Conservation (phyloP, 176 grass and related monocot genomes). For the Aegilops sharonensis region DNA sequence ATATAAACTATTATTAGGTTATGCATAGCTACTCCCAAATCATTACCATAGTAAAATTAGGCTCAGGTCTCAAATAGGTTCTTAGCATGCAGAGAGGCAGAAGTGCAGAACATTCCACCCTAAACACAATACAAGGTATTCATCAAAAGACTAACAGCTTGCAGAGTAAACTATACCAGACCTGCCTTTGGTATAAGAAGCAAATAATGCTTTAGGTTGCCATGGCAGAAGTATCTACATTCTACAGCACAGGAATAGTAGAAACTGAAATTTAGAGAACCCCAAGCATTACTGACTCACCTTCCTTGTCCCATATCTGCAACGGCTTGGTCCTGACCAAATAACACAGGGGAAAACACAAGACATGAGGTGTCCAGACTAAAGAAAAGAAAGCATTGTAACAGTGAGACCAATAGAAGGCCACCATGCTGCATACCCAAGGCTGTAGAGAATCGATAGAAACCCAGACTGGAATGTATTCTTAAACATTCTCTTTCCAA, state of each 20-base stretch:
- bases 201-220: background rate
- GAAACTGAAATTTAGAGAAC: background rate
- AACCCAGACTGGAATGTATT: conserved; percentile 98
- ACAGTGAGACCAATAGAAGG: conserved; percentile 7
- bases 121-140: background rate
- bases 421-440: conserved; percentile 47
- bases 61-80: background rate
- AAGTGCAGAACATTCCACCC: too few relatives aligned
- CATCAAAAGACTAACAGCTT: background rate
- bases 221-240: background rate
- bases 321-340: conserved; percentile 88
- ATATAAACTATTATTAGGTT: background rate
- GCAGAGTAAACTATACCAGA: background rate
- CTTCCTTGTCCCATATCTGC: conserved; percentile 99
- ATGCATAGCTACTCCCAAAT: background rate
- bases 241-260: background rate
- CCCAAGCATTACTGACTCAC: conserved; percentile 37
- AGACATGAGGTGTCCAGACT: conserved; percentile 25
- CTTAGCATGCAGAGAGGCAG: background rate
- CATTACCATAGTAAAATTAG: background rate
- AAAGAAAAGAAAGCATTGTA: conserved; percentile 10
- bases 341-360: background rate
- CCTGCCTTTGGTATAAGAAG: background rate
- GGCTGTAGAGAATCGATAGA: conserved; percentile 93
- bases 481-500: conserved; percentile 67